Evolutionary conservation across 768 basidiomycete species (phyloP), one percentile per base, ranked within the genome.

Genomic region (Tylopilus vinaceipallidus): DNA sequence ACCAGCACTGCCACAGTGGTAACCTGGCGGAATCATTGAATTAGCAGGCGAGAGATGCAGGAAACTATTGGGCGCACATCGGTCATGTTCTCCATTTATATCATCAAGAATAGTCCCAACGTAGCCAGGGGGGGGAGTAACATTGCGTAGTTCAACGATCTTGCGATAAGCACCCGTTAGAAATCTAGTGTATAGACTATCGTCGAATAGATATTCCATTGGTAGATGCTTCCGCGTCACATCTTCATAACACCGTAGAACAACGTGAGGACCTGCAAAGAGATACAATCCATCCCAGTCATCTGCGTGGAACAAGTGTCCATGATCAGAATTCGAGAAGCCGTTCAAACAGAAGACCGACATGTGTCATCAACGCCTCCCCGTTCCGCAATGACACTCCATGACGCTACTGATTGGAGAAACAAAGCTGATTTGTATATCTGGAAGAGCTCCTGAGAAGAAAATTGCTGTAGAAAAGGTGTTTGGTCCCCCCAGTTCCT

Each of bases 191-290:
- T 52, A 27, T 14, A 40, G 39, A 6, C 52, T 41, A 24, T 29
- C 27, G 27, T 29, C 27, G 11, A 9, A 7, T 29, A 42, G 11
- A 23, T 46, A 20, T 24, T 19, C 35, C 10, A 6, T 43, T 4
- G 41, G 50, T 10, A 54, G 29, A 32, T 53, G 32, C 3, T 3
- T 5, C 0, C 13, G 4, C 4, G 44, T 46, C 20, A 4, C 41
- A 7, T 54, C 53, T 43, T 54, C 45, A 24, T 42, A 34, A 24
- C 53, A 54, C 14, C 44, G 45, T 29, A 54, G 41, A 34, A 54
- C 14, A 17, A 29, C 6, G 20, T 47, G 53, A 13, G 53, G 53
- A 17, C 49, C 51, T 23, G 53, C 53, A 47, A 53, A 53, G 20
- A 54, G 50, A 33, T 11, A 53, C 32, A 47, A n/a, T 5, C 50